These are phyloP conservation scores for Wickerhamiella brachini DNA, from an alignment of 805 yeast species.

Conservation along the genomic window DNA sequence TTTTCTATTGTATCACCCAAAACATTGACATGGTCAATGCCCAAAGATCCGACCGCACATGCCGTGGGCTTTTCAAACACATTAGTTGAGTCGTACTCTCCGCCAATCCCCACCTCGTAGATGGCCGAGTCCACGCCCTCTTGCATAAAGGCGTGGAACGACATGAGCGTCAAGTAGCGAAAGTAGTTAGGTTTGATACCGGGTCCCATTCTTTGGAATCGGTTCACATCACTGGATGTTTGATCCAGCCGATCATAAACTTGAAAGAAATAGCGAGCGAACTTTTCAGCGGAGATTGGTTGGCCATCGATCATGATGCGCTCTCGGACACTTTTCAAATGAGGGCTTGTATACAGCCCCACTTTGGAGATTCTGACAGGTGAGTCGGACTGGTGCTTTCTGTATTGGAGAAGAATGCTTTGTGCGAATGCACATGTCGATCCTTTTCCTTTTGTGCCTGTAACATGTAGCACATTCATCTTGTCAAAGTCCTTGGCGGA, in stretches of 20 bases:
- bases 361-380: constrained; percentile 37
- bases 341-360: constrained; percentile 95
- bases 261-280: constrained; percentile 83
- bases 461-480: constrained; percentile 74
- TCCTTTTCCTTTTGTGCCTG: constrained; percentile 98
- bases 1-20: constrained; percentile 77
- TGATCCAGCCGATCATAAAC: constrained; percentile 72
- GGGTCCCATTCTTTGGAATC: constrained; percentile 61
- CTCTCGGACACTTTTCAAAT: constrained; percentile 82
- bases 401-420: constrained; percentile 58
- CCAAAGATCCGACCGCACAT: constrained; percentile 75
- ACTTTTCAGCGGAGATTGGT: constrained; percentile 68
- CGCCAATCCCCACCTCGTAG: constrained; percentile 97
- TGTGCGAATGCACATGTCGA: constrained; percentile 92
- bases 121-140: constrained; percentile 92
- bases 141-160: constrained; percentile 77
- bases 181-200: constrained; percentile 84
- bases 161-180: constrained; percentile 73
- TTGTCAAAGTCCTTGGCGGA: constrained; percentile 51
- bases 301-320: constrained; percentile 76
- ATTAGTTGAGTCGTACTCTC: constrained; percentile 94
- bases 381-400: constrained; percentile 14
- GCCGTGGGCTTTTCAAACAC: constrained; percentile 65
- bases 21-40: constrained; percentile 82
- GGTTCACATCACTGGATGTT: constrained; percentile 38